These are phyloP conservation scores for Elsinoe batatas DNA, from an alignment of 2,329 filamentous ascomycete species.

Conservation along the genomic window DNA sequence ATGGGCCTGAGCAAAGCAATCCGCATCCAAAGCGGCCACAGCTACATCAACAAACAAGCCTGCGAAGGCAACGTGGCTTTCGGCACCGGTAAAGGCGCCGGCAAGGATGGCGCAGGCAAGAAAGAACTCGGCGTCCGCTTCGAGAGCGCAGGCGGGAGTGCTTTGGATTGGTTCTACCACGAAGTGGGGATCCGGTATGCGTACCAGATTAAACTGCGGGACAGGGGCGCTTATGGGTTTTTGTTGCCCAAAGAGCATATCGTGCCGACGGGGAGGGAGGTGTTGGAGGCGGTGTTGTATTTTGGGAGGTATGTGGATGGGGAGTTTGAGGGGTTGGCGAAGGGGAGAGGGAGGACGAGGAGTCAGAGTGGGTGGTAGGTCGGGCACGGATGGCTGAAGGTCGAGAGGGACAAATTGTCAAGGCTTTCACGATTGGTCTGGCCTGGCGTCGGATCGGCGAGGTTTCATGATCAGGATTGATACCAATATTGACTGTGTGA, in stretches of 20 bases:
- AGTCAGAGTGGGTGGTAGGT: slow-evolving; percentile 11
- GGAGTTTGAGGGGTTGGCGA: slow-evolving; percentile 25
- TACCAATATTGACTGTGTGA: background rate
- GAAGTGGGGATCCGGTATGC: slow-evolving; percentile 72
- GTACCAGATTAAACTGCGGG: slow-evolving; percentile 88
- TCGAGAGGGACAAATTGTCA: background rate
- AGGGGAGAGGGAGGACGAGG: slow-evolving; percentile 13
- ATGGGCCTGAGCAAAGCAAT: slow-evolving; percentile 84
- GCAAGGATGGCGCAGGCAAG: slow-evolving; percentile 22
- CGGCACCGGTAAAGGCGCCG: slow-evolving; percentile 15
- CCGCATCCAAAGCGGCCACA: slow-evolving; percentile 52
- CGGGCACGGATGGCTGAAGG: background rate
- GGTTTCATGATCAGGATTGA: background rate
- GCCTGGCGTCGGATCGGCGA: background rate
- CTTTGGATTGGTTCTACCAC: slow-evolving; percentile 92
- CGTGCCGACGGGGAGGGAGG: slow-evolving; percentile 78
- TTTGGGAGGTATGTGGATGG: slow-evolving; percentile 68
- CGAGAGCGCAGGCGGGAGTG: slow-evolving; percentile 71
- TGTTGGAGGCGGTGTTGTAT: slow-evolving; percentile 72
- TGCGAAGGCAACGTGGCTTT: slow-evolving; percentile 65
- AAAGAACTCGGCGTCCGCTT: slow-evolving; percentile 43
- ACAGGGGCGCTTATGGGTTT: slow-evolving; percentile 91
- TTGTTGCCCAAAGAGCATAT: slow-evolving; percentile 79
- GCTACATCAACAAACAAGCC: slow-evolving; percentile 60
- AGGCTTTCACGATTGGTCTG: background rate